Percentiles rank a stretch among this genome's conserved stretches.
phyloP scores from a whole-genome alignment of 2,329 filamentous ascomycete species.

The Ophiocordyceps camponoti-rufipedis region DNA sequence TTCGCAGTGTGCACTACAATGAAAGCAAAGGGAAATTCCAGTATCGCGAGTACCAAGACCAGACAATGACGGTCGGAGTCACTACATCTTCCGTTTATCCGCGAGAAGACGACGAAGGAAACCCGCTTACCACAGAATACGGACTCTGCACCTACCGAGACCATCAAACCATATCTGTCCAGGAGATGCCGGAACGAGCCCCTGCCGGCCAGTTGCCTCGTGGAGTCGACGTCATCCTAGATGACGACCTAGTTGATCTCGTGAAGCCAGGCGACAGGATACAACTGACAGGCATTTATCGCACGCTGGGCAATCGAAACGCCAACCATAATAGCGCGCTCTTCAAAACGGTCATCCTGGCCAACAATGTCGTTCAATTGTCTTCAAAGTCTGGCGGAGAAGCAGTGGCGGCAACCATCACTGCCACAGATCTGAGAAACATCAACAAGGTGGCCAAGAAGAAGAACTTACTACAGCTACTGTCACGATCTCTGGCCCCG shows the following conservation, averaged over 20 bases:
- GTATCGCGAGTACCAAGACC: conserved; percentile 80
- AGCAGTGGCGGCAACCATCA: conserved; percentile 81
- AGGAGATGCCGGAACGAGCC: conserved; percentile 93
- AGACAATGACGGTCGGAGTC: conserved; percentile 89
- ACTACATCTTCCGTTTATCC: conserved; percentile 88
- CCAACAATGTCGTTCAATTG: conserved; percentile 88
- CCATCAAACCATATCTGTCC: conserved; percentile 96
- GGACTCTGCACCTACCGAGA: conserved; percentile 89
- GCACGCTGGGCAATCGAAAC: conserved; percentile 90
- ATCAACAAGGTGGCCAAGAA: conserved; percentile 95
- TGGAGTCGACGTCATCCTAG: conserved; percentile 88
- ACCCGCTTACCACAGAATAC: conserved; percentile 86
- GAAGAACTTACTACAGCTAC: conserved; percentile 77
- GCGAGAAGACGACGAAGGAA: conserved; percentile 81
- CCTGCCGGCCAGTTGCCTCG: conserved; percentile 95
- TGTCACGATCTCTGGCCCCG: conserved; percentile 86
- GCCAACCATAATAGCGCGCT: conserved; percentile 87
- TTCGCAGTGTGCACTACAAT: conserved; percentile 95
- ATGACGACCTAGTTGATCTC: conserved; percentile 91
- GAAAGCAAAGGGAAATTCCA: conserved; percentile 75
- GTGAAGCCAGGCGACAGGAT: conserved; percentile 96
- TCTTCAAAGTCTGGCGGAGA: conserved; percentile 94
- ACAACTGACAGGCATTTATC: conserved; percentile 91
- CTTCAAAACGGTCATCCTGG: conserved; percentile 78
- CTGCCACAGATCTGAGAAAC: conserved; percentile 86